Percentiles rank a stretch among this genome's conserved stretches.
These are phyloP conservation scores for Trametes coccinea DNA, from an alignment of 768 basidiomycete genomes.

Conservation along the genomic window DNA sequence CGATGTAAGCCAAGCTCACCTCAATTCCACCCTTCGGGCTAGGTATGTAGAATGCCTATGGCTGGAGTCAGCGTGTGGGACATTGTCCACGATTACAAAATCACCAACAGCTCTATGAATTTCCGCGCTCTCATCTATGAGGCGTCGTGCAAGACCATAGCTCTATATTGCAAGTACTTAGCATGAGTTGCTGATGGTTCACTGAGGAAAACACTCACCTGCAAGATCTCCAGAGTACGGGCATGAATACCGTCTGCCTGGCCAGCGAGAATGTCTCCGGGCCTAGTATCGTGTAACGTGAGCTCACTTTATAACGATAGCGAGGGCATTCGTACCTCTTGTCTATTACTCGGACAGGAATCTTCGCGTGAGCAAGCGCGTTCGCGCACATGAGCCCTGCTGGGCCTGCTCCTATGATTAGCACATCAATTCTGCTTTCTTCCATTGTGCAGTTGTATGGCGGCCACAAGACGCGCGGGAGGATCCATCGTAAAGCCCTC, in stretches of 20 bases:
- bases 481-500: neutral
- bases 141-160: conserved; percentile 30
- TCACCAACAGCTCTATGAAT: conserved; percentile 29
- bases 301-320: neutral
- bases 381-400: conserved; percentile 46
- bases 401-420: conserved; percentile 46
- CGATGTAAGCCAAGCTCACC: conserved; percentile 35
- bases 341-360: conserved; percentile 43
- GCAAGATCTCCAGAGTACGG: conserved; percentile 33
- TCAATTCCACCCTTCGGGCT: conserved; percentile 59
- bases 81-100: neutral
- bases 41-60: conserved; percentile 78
- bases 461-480: neutral
- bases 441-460: neutral
- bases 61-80: neutral
- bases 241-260: conserved; percentile 36
- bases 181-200: too few species aligned
- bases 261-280: conserved; percentile 27
- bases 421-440: conserved; percentile 38
- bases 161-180: conserved; percentile 18
- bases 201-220: conserved; percentile 14
- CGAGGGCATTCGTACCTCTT: conserved; percentile 34
- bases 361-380: conserved; percentile 38
- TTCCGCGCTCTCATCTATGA: conserved; percentile 29
- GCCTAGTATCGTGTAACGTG: neutral